Percentiles rank a stretch among this genome's conserved stretches.
These are phyloP conservation scores for Gloeopeniophorella convolvens DNA, from an alignment of 768 basidiomycete genomes.

Conservation along the genomic window DNA sequence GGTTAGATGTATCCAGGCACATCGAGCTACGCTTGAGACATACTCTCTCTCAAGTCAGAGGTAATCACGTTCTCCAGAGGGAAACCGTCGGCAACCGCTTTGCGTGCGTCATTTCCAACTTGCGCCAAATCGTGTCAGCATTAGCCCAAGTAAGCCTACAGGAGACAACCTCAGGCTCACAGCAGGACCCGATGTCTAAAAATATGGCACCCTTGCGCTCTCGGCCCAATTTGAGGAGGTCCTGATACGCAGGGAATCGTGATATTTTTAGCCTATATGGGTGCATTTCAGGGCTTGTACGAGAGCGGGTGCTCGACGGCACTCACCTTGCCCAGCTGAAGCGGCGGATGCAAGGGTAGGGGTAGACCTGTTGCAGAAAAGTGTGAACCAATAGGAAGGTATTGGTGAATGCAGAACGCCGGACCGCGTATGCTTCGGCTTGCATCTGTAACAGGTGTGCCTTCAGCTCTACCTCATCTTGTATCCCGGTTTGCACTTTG, in stretches of 20 bases:
- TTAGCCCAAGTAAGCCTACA: background rate
- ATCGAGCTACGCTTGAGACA: too few relatives aligned
- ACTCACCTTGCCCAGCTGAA: conserved; percentile 5
- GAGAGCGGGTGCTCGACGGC: too few relatives aligned
- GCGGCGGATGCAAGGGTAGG: conserved; percentile 5
- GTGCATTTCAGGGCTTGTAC: too few relatives aligned
- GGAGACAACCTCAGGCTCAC: too few relatives aligned
- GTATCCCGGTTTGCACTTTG: conserved; percentile 26
- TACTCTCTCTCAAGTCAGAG: conserved; percentile 34
- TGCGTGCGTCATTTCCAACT: conserved; percentile 40
- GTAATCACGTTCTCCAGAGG: conserved; percentile 33
- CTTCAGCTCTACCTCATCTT: conserved; percentile 28
- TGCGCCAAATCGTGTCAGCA: background rate
- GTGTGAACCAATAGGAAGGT: too few relatives aligned
- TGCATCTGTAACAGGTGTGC: conserved; percentile 27
- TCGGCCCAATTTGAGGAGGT: conserved; percentile 29
- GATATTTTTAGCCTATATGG: conserved; percentile 10
- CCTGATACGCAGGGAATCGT: background rate
- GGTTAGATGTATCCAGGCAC: too few relatives aligned
- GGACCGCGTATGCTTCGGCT: conserved; percentile 28
- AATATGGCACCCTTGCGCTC: conserved; percentile 32
- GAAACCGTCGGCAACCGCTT: conserved; percentile 35
- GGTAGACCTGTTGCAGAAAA: background rate
- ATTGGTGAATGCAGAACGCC: too few relatives aligned
- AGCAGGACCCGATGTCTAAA: conserved; percentile 40